Evolutionary conservation across 345 rosid genomes (phyloP), one percentile per base, ranked within the genome.

Genomic region (Gossypium arboreum): DNA sequence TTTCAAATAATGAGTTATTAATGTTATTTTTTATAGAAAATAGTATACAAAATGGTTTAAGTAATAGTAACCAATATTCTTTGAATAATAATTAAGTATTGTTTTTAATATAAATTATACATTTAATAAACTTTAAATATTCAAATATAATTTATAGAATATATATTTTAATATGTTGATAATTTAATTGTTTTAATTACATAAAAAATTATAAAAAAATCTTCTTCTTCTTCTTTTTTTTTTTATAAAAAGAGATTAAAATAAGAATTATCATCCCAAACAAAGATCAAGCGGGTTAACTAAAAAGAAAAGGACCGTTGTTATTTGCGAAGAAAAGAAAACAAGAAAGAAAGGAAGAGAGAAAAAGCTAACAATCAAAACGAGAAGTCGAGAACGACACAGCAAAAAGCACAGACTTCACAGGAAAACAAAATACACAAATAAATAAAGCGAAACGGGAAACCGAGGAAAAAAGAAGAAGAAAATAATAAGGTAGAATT

Each of bases 401-500:
- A 64, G 16, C 72, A 45, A 16, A 50, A 41, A 43, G 57, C n/a
- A 7, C 68, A 41, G 65, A 39, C 67, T 43, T 43, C 56, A 27
- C 24, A 75, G 16, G 45, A 66, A 59, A 9, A 57, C 20, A 7
- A 10, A 22, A 20, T 2, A 22, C 11, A 57, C 18, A 17, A n/a
- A 25, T 6, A 71, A 71, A 2, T 44, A 52, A 62, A 25, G 25
- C 16, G 60, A 9, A 51, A 18, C 44, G 9, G 9, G 45, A 44
- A 44, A 27, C 41, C 16, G 64, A 58, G 47, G 1, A n/a, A 25
- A 43, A 20, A 73, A 11, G 16, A 24, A 55, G 47, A 48, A 60
- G 12, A 66, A 62, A 67, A 47, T 79, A 73, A 29, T 71, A 8
- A 74, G 82, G 74, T 79, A 54, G 75, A 52, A 74, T 17, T 48